Conservation (phyloP, 176 grass and related monocot genomes). For the Musa troglodytarum region DNA sequence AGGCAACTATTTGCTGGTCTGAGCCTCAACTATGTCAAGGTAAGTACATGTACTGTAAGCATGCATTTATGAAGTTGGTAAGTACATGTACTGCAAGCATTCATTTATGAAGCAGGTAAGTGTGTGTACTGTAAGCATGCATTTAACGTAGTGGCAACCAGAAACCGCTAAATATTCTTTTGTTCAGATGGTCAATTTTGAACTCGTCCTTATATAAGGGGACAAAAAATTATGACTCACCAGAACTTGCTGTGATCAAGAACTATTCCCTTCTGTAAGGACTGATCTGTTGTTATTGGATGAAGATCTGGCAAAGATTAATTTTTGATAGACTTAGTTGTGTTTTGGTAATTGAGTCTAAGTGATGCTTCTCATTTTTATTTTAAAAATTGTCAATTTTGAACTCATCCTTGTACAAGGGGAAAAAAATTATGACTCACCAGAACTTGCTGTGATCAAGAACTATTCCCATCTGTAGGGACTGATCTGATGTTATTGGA, state of each 20-base stretch:
- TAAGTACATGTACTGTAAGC: slow-evolving; percentile 2
- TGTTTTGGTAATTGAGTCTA: no score
- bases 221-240: no score
- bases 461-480: no score
- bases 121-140: neutral
- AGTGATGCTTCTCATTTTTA: no score
- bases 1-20: slow-evolving; percentile 86
- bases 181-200: neutral
- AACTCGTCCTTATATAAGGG: neutral
- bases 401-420: neutral
- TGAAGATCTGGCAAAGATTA: no score
- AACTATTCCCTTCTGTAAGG: no score
- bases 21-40: slow-evolving; percentile 98
- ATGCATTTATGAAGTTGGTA: slow-evolving; percentile 23
- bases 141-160: neutral
- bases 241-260: no score
- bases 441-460: no score
- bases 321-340: no score
- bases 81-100: neutral
- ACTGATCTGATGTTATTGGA: neutral
- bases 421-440: no score
- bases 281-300: neutral
- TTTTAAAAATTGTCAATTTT: neutral
- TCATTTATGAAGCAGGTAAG: slow-evolving; percentile 20
- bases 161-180: neutral